Base-by-base conservation (phyloP, 768 basidiomycete genomes). In the Peribolospora kevripleyi region DNA sequence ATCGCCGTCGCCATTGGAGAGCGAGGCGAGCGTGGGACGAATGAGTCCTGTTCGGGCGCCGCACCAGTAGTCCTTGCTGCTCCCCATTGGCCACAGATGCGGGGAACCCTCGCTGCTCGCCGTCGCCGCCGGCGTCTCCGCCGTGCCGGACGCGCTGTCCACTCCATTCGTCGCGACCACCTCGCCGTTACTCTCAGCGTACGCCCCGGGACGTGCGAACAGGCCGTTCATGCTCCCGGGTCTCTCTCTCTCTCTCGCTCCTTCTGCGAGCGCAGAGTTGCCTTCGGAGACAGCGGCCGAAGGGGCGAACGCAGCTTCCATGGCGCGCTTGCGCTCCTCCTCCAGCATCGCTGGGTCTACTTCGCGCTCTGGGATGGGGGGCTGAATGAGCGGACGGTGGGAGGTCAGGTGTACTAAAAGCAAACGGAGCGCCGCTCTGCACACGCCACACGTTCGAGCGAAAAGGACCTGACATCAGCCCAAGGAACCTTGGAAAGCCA, bases 361-460 rank as follows among this genome's bases (percentile, higher is more conserved):
- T 56, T 61, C 61, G 14, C 63, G 43, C 55, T 64, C 61, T 2
- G 63, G 56, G 39, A 64, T 57, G 14, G 57, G 56, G 1, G 63
- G 63, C 46, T 62, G 59, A 3, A 64, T 53, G 39, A 55, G 41
- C 8, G 91, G 84, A 60, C 84, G 72, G 52, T 73, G 75, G 6
- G 53, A 49, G 1, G 88, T 90, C 58, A 82, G 72, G 52, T 74
- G 74, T 53, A 97, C 67, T 25, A 97, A 68, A 6, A 78, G 62
- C 9, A 93, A 67, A 11, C 84, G 80, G 46, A 97, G 73, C 38
- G 76, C 60, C 38, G 78, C 82, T 68, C 88, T 93, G 59, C 7
- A 46, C 47, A 50, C 55, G 51, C 61, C 57, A 56, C 25, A 25
- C 25, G 25, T 25, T 25, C 25, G 25, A 25, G 25, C 25, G 25